Conservation (phyloP, 805 yeast genomes). For the Suhomyces sp. region DNA sequence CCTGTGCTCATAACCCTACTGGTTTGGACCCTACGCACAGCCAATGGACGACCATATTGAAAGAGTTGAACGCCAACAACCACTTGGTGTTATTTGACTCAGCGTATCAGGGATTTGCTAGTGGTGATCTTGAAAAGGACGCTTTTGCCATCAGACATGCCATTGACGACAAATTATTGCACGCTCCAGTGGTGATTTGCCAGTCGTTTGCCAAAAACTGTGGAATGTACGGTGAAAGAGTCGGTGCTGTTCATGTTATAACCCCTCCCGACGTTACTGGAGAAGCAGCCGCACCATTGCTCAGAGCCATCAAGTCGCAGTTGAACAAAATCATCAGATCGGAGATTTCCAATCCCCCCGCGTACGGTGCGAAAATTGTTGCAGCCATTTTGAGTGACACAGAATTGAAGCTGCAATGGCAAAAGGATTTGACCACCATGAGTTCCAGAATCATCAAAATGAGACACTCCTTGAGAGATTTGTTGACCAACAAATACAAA, state of each 20-base stretch:
- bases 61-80: constrained; percentile 53
- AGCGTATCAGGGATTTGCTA: constrained; percentile 97
- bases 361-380: constrained; percentile 92
- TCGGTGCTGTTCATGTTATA: constrained; percentile 85
- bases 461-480: constrained; percentile 66
- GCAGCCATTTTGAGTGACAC: constrained; percentile 66
- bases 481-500: constrained; percentile 49
- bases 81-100: constrained; percentile 88
- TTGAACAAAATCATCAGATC: constrained; percentile 72
- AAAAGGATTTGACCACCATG: constrained; percentile 80
- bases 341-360: constrained; percentile 91
- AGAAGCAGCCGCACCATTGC: constrained; percentile 31
- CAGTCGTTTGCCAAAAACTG: constrained; percentile 96
- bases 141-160: constrained; percentile 79
- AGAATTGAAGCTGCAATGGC: constrained; percentile 76
- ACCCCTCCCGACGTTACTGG: constrained; percentile 38
- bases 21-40: constrained; percentile 87
- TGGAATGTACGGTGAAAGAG: constrained; percentile 97
- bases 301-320: constrained; percentile 68
- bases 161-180: constrained; percentile 32
- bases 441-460: constrained; percentile 75
- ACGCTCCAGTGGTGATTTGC: constrained; percentile 65
- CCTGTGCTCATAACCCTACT: constrained; percentile 98
- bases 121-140: constrained; percentile 80
- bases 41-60: constrained; percentile 74